These are phyloP conservation scores for Aphanomyces cochlioides DNA, from an alignment of 352 stramenopile species.

Conservation along the genomic window DNA sequence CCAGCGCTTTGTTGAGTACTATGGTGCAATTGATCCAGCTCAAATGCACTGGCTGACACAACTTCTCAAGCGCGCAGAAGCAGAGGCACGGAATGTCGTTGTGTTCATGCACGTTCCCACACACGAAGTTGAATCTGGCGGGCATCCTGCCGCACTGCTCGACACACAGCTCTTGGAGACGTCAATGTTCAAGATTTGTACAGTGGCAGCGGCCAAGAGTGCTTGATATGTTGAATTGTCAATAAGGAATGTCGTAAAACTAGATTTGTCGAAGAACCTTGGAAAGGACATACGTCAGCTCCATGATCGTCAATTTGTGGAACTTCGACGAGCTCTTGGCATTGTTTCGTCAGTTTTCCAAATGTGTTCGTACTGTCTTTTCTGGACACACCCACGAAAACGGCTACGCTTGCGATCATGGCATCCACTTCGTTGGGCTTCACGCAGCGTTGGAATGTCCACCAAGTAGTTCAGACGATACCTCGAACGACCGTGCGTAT, in stretches of 20 bases:
- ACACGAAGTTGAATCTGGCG: constrained; percentile 38
- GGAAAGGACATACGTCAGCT: background rate
- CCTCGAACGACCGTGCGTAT: constrained; percentile 47
- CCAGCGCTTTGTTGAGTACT: constrained; percentile 71
- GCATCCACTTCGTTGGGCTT: constrained; percentile 66
- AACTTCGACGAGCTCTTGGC: constrained; percentile 69
- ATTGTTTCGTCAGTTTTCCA: constrained; percentile 38
- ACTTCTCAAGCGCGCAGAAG: constrained; percentile 37
- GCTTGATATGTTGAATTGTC: constrained; percentile 15
- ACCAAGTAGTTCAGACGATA: constrained; percentile 16
- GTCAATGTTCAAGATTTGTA: constrained; percentile 17
- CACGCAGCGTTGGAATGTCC: constrained; percentile 68
- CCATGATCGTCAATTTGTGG: constrained; percentile 36
- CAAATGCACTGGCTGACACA: constrained; percentile 60
- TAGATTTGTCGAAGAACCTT: constrained; percentile 16
- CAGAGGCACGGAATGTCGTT: constrained; percentile 48
- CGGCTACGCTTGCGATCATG: constrained; percentile 42
- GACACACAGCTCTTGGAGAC: constrained; percentile 2
- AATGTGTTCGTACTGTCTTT: constrained; percentile 62
- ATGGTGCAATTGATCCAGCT: constrained; percentile 54
- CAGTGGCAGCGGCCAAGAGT: background rate
- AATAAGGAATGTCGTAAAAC: constrained; percentile 26
- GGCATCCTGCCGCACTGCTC: constrained; percentile 39
- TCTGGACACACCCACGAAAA: constrained; percentile 65
- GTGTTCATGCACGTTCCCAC: constrained; percentile 68